Conservation (phyloP, 2,329 filamentous ascomycete genomes). For the Fusarium globosum region DNA sequence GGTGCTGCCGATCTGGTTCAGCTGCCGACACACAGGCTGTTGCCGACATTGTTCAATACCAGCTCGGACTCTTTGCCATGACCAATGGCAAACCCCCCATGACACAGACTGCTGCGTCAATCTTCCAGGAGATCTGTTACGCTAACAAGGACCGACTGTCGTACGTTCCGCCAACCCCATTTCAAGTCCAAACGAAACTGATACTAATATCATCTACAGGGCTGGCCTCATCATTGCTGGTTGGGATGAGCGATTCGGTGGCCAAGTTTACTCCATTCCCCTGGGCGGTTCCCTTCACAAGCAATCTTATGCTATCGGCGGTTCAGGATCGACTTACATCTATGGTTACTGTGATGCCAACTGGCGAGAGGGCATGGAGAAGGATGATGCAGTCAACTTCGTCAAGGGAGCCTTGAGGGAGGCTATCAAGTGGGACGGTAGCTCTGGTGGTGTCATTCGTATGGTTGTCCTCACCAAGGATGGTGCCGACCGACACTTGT, state of each 20-base stretch:
- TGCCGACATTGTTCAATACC: slow-evolving; percentile 97
- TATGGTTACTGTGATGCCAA: slow-evolving; percentile 98
- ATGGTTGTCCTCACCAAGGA: slow-evolving; percentile 95
- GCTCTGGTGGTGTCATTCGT: slow-evolving; percentile 96
- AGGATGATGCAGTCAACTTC: slow-evolving; percentile 89
- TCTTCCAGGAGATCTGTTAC: slow-evolving; percentile 99
- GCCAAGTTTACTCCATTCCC: slow-evolving; percentile 97
- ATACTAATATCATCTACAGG: slow-evolving; percentile 58
- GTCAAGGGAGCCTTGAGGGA: slow-evolving; percentile 92
- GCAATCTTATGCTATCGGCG: slow-evolving; percentile 93
- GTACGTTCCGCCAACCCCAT: slow-evolving; percentile 62
- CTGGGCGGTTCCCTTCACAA: slow-evolving; percentile 97
- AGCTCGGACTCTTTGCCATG: slow-evolving; percentile 92
- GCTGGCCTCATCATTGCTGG: slow-evolving; percentile 99
- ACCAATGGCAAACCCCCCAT: slow-evolving; percentile 90
- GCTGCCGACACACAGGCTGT: slow-evolving; percentile 98
- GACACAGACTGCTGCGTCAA: slow-evolving; percentile 92
- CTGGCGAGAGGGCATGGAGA: slow-evolving; percentile 95
- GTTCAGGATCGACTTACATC: slow-evolving; percentile 98
- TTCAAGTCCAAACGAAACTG: neutral
- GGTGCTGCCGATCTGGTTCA: slow-evolving; percentile 98
- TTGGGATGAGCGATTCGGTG: slow-evolving; percentile 93
- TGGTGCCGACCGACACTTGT: slow-evolving; percentile 92
- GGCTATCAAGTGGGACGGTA: slow-evolving; percentile 99
- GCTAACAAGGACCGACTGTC: slow-evolving; percentile 94